Base-by-base conservation (phyloP, 2,329 filamentous ascomycete species). In the Fusarium nodosum region DNA sequence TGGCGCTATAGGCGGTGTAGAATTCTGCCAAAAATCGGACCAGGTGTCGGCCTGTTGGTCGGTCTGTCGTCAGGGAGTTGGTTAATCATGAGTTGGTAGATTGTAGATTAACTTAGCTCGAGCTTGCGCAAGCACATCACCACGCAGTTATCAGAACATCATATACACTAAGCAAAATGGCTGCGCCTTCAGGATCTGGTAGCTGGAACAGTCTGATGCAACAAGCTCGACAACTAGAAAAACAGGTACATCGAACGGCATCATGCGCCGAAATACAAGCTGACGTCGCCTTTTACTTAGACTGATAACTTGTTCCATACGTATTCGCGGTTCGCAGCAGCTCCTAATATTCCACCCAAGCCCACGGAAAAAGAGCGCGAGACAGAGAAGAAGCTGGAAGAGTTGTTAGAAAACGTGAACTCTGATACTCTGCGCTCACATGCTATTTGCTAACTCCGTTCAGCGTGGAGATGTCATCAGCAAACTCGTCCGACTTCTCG, bases 181-280 rank as follows among this genome's bases (percentile, higher is more conserved):
- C 86, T 68, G 77, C 84, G 71, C 80, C 83, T 61, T 66, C 65
- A 7, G 83, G 87, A 69, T 88, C 82, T 68, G 85, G 87, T 68
- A 91, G 94, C 82, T 99, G 96, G 96, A 91, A 93, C 76, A 94
- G 97, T 83, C 87, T 98, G 73, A 92, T 96, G 75, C 94, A 97
- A 79, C 95, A 98, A 82, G 93, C 94, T 66, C 88, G 96, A 75
- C 88, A 90, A 45, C 85, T 97, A 67, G 96, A 99, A 81, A 93
- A 91, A 65, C 95, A 98, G 87, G 95, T 97, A 84, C 70, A 79
- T 51, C 13, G 20, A 64, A 64, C 54, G 39, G 58, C 48, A 66
- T 66, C 47, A 69, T 74, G 60, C 65, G 63, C 60, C 56, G 24
- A 36, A 56, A 33, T 54, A 47, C 36, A 60, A 63, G 60, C 66